These are phyloP conservation scores for Fraxinus americana DNA, from an alignment of 257 asterid species.

Conservation along the genomic window DNA sequence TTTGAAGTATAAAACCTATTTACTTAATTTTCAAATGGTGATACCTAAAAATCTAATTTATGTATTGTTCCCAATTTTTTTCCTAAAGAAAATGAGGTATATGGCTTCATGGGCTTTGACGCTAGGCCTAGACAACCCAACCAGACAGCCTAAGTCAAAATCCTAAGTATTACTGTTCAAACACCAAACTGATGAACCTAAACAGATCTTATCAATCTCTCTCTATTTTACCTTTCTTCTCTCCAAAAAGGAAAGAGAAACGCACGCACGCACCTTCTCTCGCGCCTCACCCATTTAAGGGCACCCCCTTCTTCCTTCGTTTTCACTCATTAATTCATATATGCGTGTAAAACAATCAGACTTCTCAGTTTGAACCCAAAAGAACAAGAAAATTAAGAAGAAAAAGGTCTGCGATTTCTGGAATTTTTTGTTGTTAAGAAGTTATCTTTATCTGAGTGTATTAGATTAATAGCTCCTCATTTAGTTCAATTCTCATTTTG, in stretches of 20 bases:
- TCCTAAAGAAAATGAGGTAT: no score
- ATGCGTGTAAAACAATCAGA: conserved; percentile 13
- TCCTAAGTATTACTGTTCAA: no score
- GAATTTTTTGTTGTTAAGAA: background rate
- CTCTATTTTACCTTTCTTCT: no score
- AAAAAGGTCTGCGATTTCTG: conserved; percentile 22
- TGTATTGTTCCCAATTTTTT: no score
- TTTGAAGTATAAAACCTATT: no score
- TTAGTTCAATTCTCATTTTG: background rate
- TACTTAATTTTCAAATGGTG: no score
- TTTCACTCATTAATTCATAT: conserved; percentile 18
- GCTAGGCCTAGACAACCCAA: no score
- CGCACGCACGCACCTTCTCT: conserved; percentile 15
- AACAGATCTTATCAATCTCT: no score
- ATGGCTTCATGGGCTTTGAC: no score
- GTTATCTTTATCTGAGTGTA: conserved; percentile 1
- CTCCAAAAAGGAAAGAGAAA: background rate
- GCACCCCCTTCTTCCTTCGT: conserved; percentile 21
- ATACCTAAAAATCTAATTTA: no score
- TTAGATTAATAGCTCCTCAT: background rate
- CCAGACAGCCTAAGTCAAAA: no score
- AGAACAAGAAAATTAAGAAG: conserved; percentile 17
- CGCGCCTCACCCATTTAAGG: conserved; percentile 42
- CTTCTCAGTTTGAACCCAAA: background rate
- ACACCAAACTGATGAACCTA: no score